These are phyloP conservation scores for Solanum virginianum DNA, from an alignment of 257 asterid species.

Conservation along the genomic window DNA sequence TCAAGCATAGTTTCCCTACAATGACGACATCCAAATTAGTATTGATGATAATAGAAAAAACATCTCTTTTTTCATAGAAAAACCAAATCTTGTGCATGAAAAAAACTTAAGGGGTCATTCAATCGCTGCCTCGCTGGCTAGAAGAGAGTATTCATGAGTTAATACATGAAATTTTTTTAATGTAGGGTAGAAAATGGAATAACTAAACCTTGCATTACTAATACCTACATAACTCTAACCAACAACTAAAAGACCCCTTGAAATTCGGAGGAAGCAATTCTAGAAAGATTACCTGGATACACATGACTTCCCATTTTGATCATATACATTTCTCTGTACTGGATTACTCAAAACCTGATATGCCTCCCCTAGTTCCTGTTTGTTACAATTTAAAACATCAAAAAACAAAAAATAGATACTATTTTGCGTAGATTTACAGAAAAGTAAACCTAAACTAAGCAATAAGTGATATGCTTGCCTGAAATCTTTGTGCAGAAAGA, in stretches of 20 bases:
- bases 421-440: not conserved
- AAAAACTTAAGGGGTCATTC: not conserved
- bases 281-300: constrained; percentile 46
- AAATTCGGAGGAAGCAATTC: not conserved
- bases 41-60: not conserved
- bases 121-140: too few species aligned
- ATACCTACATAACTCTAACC: not conserved
- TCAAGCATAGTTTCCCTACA: constrained; percentile 79
- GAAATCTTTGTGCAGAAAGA: constrained; percentile 78
- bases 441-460: not conserved
- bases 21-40: not conserved
- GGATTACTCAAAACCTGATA: constrained; percentile 90
- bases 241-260: not conserved
- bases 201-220: not conserved
- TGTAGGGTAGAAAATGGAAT: not conserved
- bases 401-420: not conserved
- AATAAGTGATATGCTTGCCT: constrained; percentile 26
- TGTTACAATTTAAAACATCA: not conserved
- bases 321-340: constrained; percentile 59
- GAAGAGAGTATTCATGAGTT: not conserved
- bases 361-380: constrained; percentile 81
- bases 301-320: constrained; percentile 63
- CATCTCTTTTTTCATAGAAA: not conserved
- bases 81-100: too few species aligned
- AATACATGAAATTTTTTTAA: not conserved